phyloP scores from a whole-genome alignment of 306 rosid genomes.

The Oxytropis ochrocephala region DNA sequence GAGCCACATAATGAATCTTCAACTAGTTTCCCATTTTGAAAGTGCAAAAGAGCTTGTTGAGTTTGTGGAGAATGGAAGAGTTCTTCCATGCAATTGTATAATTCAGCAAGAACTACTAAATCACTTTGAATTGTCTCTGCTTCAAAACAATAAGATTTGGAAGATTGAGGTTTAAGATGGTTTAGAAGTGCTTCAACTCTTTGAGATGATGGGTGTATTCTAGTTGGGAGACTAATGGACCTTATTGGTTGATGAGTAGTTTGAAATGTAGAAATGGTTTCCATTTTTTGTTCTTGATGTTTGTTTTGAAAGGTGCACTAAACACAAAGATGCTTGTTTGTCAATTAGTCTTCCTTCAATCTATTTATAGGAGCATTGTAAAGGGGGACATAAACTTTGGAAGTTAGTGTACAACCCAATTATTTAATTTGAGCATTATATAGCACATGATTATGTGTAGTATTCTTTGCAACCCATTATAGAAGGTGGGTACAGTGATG shows the following conservation, averaged over 20 bases:
- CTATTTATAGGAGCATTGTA: constrained; percentile 31
- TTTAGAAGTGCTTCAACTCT: constrained; percentile 45
- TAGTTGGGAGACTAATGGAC: constrained; percentile 75
- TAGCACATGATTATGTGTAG: too few species aligned
- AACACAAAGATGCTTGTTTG: constrained; percentile 29
- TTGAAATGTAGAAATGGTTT: constrained; percentile 1
- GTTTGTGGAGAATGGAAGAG: constrained; percentile 42
- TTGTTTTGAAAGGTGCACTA: background rate
- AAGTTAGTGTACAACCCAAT: too few species aligned
- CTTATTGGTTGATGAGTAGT: constrained; percentile 40
- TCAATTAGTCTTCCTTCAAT: background rate
- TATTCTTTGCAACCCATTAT: too few species aligned
- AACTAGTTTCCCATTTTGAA: constrained; percentile 28
- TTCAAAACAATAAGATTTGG: constrained; percentile 3
- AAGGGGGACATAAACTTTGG: too few species aligned
- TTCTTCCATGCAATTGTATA: constrained; percentile 51
- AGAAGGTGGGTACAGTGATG: too few species aligned
- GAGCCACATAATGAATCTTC: constrained; percentile 44
- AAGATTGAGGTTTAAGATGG: constrained; percentile 31
- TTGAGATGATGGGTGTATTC: constrained; percentile 49
- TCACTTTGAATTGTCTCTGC: constrained; percentile 32
- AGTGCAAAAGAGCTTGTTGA: constrained; percentile 44
- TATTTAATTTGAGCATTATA: too few species aligned
- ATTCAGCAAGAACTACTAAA: constrained; percentile 42
- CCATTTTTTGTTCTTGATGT: constrained; percentile 22